A percentile compares a stretch with the other conserved stretches of the same genome.
Evolutionary conservation across 2,329 filamentous ascomycete species (phyloP).

Genomic region (Scolecobasidium constrictum): DNA sequence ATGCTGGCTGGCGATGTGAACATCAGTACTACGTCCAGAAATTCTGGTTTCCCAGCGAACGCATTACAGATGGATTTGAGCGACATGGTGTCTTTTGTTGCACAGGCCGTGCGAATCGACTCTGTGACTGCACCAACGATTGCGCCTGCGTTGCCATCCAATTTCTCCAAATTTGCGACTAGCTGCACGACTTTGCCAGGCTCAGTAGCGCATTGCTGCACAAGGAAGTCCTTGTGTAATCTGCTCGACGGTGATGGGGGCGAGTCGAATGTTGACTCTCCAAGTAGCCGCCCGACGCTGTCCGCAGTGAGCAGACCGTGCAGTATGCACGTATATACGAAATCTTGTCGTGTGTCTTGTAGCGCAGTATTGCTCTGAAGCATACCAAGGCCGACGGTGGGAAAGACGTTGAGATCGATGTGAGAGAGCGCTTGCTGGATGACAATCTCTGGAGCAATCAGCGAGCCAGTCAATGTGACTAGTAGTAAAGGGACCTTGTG

Average conservation of each 20-base stretch:
- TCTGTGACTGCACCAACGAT: conserved; percentile 58
- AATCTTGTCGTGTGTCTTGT: conserved; percentile 64
- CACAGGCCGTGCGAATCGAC: conserved; percentile 57
- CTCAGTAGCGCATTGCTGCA: conserved; percentile 67
- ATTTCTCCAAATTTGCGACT: conserved; percentile 72
- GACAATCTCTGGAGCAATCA: conserved; percentile 50
- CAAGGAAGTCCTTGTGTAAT: conserved; percentile 66
- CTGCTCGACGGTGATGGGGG: conserved; percentile 58
- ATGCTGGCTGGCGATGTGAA: conserved; percentile 63
- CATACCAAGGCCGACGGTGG: conserved; percentile 46
- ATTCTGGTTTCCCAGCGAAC: conserved; percentile 60
- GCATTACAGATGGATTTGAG: conserved; percentile 63
- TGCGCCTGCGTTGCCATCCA: conserved; percentile 84
- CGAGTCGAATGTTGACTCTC: conserved; percentile 73
- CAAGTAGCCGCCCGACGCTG: conserved; percentile 68
- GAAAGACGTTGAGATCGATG: conserved; percentile 52
- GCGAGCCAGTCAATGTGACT: conserved; percentile 43
- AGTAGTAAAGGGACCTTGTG: conserved; percentile 57
- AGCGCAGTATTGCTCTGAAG: conserved; percentile 45
- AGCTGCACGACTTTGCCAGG: conserved; percentile 64
- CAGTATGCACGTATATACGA: conserved; percentile 81
- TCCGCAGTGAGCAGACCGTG: conserved; percentile 73
- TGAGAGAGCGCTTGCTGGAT: conserved; percentile 55
- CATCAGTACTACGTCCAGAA: conserved; percentile 63
- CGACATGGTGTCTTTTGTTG: conserved; percentile 68